Percentiles rank a stretch among this genome's conserved stretches.
Conservation (phyloP, 2,329 filamentous ascomycete genomes). For the Botrytis hyacinthi region DNA sequence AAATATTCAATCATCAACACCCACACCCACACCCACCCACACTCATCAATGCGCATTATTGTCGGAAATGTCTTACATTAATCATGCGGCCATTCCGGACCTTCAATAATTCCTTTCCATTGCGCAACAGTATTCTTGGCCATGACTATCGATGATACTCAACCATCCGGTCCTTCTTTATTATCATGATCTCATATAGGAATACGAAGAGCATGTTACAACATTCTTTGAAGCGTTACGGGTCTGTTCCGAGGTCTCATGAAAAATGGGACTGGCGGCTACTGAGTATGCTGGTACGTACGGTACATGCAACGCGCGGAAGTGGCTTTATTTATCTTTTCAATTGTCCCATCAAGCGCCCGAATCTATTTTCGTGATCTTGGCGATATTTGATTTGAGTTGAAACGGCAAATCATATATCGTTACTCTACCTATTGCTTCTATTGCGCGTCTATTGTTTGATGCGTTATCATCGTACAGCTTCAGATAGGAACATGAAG, state of each 20-base stretch:
- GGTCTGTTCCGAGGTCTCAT: slow-evolving; percentile 13
- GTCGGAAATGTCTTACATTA: slow-evolving; percentile 18
- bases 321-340: slow-evolving; percentile 11
- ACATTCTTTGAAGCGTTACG: slow-evolving; percentile 10
- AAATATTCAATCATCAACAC: slow-evolving; percentile 7
- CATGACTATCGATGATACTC: background rate
- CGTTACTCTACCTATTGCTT: background rate
- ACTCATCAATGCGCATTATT: slow-evolving; percentile 8
- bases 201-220: slow-evolving; percentile 9
- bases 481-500: background rate
- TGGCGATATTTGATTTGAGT: background rate
- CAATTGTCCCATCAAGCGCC: slow-evolving; percentile 17
- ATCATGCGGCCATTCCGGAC: slow-evolving; percentile 19
- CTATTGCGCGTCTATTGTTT: slow-evolving; percentile 9
- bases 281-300: background rate
- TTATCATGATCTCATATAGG: slow-evolving; percentile 3
- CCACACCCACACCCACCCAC: background rate
- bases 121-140: slow-evolving; percentile 11
- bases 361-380: slow-evolving; percentile 13
- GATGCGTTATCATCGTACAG: slow-evolving; percentile 6
- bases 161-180: background rate
- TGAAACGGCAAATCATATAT: background rate
- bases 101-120: background rate
- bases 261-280: slow-evolving; percentile 16
- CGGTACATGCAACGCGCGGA: slow-evolving; percentile 12